Percentiles rank a stretch among this genome's conserved stretches.
phyloP scores from a whole-genome alignment of 306 rosid species.

The Canavalia gladiata region DNA sequence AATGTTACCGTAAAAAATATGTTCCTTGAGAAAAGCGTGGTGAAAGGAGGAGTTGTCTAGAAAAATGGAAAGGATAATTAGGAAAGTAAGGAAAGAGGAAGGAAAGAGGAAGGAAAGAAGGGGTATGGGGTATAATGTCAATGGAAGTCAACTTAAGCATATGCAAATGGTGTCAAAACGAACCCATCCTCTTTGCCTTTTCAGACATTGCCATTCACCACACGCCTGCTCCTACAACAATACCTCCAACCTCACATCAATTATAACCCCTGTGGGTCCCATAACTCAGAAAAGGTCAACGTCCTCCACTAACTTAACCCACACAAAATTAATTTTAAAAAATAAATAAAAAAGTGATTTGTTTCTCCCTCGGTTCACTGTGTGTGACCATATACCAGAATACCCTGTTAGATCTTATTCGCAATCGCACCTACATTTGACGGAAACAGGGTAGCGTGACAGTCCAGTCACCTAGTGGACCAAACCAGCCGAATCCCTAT shows the following conservation, averaged over 20 bases:
- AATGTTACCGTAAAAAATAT: too few relatives aligned
- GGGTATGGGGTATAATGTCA: neutral
- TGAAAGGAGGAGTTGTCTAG: too few relatives aligned
- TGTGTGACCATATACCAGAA: neutral
- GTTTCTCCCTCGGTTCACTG: neutral
- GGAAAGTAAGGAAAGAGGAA: neutral
- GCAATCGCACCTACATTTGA: slow-evolving; percentile 49
- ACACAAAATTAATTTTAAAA: neutral
- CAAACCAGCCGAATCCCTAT: slow-evolving; percentile 21
- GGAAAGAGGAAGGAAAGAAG: too few relatives aligned
- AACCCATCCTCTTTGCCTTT: neutral
- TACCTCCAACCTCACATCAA: neutral
- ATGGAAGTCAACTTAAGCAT: slow-evolving; percentile 49
- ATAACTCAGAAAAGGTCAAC: slow-evolving; percentile 38
- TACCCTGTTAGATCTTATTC: slow-evolving; percentile 50
- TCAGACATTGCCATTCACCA: slow-evolving; percentile 37
- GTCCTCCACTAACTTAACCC: slow-evolving; percentile 21
- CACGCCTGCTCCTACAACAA: slow-evolving; percentile 42
- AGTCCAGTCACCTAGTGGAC: slow-evolving; percentile 56
- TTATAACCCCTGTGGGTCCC: slow-evolving; percentile 12
- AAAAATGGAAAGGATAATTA: too few relatives aligned
- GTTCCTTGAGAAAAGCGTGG: too few relatives aligned
- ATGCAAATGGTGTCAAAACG: slow-evolving; percentile 35
- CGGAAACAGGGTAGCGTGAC: slow-evolving; percentile 56
- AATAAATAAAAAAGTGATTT: too few relatives aligned